phyloP scores from a whole-genome alignment of 352 stramenopile species.

The Phytopythium boreale region DNA sequence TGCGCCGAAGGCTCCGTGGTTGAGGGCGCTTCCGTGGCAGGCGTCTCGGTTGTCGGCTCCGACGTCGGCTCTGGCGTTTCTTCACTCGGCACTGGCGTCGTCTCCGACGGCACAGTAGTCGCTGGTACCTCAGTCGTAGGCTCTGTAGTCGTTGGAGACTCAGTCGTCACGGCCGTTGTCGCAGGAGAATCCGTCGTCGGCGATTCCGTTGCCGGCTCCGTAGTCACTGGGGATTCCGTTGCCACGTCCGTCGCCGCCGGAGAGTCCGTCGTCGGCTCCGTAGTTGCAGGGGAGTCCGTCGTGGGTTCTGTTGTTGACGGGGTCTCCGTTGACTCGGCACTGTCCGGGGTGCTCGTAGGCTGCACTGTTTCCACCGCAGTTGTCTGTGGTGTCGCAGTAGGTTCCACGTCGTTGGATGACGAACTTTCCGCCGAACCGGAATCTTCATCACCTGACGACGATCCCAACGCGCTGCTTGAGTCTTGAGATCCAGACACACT shows the following conservation, averaged over 20 bases:
- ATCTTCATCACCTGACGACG: background rate
- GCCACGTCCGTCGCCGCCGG: background rate
- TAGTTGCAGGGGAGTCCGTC: conserved; percentile 1
- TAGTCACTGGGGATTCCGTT: background rate
- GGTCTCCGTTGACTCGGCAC: background rate
- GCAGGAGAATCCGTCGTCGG: background rate
- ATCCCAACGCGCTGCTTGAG: background rate
- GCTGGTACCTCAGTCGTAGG: background rate
- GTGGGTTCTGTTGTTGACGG: background rate
- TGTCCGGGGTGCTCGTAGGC: no score
- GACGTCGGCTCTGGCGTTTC: background rate
- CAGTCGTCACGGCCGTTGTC: background rate
- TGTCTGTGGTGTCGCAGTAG: background rate
- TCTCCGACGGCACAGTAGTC: no score
- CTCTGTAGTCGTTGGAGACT: background rate
- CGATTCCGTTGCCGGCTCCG: background rate
- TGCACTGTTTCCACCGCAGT: background rate
- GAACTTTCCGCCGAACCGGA: background rate
- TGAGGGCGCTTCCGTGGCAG: background rate
- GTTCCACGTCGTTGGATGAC: background rate
- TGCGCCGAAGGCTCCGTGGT: background rate
- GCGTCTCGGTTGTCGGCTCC: background rate
- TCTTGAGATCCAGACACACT: background rate
- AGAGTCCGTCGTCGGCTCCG: background rate
- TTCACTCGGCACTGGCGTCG: no score